These are phyloP conservation scores for Leccinum subrobustum DNA, from an alignment of 1,284 basidiomycete genomes.

Conservation along the genomic window DNA sequence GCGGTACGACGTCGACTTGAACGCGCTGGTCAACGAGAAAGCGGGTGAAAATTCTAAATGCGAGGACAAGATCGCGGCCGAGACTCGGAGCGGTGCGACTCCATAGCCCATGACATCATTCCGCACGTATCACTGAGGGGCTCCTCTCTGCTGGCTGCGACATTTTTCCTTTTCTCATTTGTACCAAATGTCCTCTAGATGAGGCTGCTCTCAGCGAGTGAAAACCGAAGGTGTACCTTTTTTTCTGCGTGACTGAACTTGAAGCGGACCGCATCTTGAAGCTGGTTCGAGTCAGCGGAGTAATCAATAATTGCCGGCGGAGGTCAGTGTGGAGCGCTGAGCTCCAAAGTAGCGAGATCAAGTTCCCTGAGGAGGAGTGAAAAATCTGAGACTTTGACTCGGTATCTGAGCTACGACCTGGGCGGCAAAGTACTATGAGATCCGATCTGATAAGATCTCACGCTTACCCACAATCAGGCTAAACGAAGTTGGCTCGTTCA, in stretches of 20 bases:
- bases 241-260: not conserved
- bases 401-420: not conserved
- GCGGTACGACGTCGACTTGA: not conserved
- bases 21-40: not conserved
- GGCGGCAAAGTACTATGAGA: not conserved
- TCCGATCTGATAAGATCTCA: not conserved
- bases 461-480: not conserved
- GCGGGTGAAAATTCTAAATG: not conserved
- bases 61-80: not conserved
- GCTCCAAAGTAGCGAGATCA: not conserved
- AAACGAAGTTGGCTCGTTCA: not conserved
- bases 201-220: not conserved
- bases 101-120: slow-evolving; percentile 6
- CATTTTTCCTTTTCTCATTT: not conserved
- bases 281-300: not conserved
- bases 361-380: not conserved
- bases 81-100: not conserved
- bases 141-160: not conserved
- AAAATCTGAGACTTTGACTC: not conserved
- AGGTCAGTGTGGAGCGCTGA: slow-evolving; percentile 1
- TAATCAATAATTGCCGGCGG: not conserved
- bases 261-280: not conserved
- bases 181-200: not conserved
- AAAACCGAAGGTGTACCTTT: not conserved
- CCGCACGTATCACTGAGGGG: not conserved